Percentiles rank a stretch among this genome's conserved stretches.
These are phyloP conservation scores for Lepiota subincarnata DNA, from an alignment of 768 basidiomycete species.

Conservation along the genomic window DNA sequence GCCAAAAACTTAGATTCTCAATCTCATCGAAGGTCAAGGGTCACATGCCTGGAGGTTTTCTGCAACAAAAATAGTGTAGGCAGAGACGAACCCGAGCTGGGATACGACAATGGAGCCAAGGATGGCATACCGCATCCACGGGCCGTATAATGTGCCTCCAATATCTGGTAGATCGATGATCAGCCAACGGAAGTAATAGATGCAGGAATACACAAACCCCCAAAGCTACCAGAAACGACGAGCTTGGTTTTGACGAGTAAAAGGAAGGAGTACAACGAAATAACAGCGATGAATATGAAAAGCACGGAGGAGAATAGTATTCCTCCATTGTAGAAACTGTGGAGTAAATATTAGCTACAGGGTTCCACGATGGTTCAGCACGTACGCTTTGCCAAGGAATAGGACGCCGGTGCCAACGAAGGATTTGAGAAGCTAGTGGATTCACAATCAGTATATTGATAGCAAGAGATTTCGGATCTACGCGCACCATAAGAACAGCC, in stretches of 20 bases:
- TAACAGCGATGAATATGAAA: slow-evolving; percentile 74
- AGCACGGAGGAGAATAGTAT: slow-evolving; percentile 81
- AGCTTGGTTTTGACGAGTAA: slow-evolving; percentile 85
- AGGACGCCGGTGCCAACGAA: slow-evolving; percentile 96
- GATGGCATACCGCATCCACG: slow-evolving; percentile 89
- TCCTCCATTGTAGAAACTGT: slow-evolving; percentile 92
- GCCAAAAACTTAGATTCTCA: neutral
- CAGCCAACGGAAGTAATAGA: neutral
- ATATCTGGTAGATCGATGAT: slow-evolving; percentile 56
- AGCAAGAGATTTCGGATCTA: neutral
- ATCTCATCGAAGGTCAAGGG: neutral
- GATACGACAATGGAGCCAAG: slow-evolving; percentile 84
- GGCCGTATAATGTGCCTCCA: slow-evolving; percentile 87
- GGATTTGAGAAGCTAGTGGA: slow-evolving; percentile 73
- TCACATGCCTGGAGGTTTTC: slow-evolving; percentile 68
- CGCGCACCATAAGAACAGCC: slow-evolving; percentile 85
- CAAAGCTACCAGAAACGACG: slow-evolving; percentile 88
- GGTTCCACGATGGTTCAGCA: neutral
- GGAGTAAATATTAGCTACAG: neutral
- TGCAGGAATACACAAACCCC: slow-evolving; percentile 47
- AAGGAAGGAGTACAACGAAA: slow-evolving; percentile 92
- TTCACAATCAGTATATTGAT: slow-evolving; percentile 2
- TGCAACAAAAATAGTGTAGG: slow-evolving; percentile 95
- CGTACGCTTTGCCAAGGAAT: slow-evolving; percentile 92
- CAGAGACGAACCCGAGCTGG: slow-evolving; percentile 83